Evolutionary conservation across 495 filamentous ascomycete genomes (phyloP), one percentile per base, ranked within the genome.

Genomic region (Haplographium delicatum): DNA sequence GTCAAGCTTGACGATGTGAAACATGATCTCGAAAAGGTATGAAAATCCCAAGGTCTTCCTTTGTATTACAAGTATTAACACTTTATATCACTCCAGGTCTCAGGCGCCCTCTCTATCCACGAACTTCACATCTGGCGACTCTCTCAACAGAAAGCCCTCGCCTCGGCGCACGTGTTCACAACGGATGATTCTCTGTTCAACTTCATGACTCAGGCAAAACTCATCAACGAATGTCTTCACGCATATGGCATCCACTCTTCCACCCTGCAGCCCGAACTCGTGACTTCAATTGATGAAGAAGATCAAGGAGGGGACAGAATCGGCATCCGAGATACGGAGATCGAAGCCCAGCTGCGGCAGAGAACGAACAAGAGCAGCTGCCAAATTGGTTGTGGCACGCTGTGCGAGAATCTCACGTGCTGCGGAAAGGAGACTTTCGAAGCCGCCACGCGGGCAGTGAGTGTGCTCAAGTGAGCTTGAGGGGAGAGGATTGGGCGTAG

Each of bases 81-180:
- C 5, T 15, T 23, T 47, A 38, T 35, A 19, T 1, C 5, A 7
- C 20, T 4, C 27, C 45, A 82, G 54, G 83, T 95, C 22, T 83
- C 82, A 1, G 91, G 91, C 45, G 78, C 95, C 43, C 70, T 84
- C 41, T 83, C 83, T 24, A 86, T 91, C 33, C 91, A 96, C 65
- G 89, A 97, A 59, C 70, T 96, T 15, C 91, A 97, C 61, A 86
- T 96, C 43, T 97, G 91, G 91, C 86, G 91, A 45, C 76, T 97
- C 19, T 87, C 83, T 49, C 88, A 95, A 63, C 82, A 84, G n/a
- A 96, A 95, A 65, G 71, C 87, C 43, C 81, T 97, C 15, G 90
- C 91, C 4, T 85, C 84, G 0, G 79, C 91, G 1, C 91, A 97
- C 62, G 80, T 97, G 15, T 80, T 93, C 44, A 83, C 96, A 13